phyloP scores from a whole-genome alignment of 768 basidiomycete species.

The Porphyrellus cyaneotinctus region DNA sequence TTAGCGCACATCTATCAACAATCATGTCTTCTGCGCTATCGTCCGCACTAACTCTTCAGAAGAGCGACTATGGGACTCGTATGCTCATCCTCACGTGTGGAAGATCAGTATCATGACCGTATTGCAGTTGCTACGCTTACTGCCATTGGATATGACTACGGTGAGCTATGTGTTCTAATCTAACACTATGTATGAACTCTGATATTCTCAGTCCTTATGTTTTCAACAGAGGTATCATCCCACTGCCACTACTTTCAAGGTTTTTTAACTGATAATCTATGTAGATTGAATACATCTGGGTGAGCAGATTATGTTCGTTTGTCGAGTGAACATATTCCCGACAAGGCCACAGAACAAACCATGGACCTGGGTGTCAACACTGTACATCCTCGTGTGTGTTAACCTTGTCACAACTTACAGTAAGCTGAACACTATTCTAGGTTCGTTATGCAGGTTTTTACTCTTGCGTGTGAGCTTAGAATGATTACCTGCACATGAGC shows the following conservation, averaged over 20 bases:
- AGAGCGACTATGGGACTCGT: not conserved
- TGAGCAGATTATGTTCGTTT: not conserved
- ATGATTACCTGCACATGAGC: no score
- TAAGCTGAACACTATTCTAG: no score
- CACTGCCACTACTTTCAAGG: not conserved
- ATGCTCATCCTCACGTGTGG: not conserved
- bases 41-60: no score
- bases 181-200: not conserved
- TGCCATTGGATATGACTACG: not conserved
- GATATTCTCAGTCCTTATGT: not conserved
- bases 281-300: not conserved
- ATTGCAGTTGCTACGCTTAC: not conserved
- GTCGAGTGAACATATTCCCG: not conserved
- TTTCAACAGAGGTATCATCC: not conserved
- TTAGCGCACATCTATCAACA: no score
- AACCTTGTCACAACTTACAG: not conserved
- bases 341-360: not conserved
- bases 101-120: not conserved
- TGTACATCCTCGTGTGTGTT: not conserved
- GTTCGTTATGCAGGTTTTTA: not conserved
- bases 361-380: not conserved
- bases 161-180: not conserved
- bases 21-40: no score
- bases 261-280: not conserved
- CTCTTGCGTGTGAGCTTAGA: not conserved